Evolutionary conservation across 2,329 filamentous ascomycete species (phyloP).

Genomic region (Amylocarpus encephaloides): DNA sequence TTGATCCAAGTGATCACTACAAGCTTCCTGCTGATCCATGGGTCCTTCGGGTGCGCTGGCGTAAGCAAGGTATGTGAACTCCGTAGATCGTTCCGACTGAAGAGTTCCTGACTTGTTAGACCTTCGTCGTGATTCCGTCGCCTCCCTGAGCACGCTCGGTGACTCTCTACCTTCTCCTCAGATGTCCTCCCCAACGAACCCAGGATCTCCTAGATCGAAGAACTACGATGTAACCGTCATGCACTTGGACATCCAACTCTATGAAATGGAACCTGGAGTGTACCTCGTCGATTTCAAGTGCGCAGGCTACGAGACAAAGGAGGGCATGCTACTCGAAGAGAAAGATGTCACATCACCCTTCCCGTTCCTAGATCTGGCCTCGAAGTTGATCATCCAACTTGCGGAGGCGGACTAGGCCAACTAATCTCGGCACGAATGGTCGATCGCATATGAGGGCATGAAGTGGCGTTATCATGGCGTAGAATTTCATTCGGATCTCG

Average conservation of each 20-base stretch:
- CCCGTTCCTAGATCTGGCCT: constrained; percentile 91
- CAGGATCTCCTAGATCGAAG: constrained; percentile 2
- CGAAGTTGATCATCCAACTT: constrained; percentile 85
- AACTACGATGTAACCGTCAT: constrained; percentile 58
- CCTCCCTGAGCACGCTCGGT: constrained; percentile 30
- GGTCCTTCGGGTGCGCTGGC: constrained; percentile 87
- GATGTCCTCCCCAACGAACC: constrained; percentile 18
- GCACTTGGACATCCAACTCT: constrained; percentile 93
- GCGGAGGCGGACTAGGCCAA: constrained; percentile 71
- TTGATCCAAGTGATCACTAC: constrained; percentile 59
- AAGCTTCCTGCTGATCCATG: constrained; percentile 88
- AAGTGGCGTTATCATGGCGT: too few species aligned
- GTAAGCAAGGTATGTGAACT: constrained; percentile 67
- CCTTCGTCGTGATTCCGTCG: constrained; percentile 35
- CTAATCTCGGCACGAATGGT: neutral
- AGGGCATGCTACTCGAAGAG: constrained; percentile 74
- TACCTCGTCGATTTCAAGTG: constrained; percentile 99
- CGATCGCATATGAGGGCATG: too few species aligned
- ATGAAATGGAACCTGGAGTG: constrained; percentile 85
- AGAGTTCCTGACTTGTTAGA: constrained; percentile 43
- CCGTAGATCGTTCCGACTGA: constrained; percentile 43
- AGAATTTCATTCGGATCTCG: too few species aligned
- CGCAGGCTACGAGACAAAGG: constrained; percentile 79
- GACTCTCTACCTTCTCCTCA: constrained; percentile 27
- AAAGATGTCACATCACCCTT: constrained; percentile 95